Evolutionary conservation across 768 basidiomycete genomes (phyloP).

Genomic region (Boletus rex-veris): DNA sequence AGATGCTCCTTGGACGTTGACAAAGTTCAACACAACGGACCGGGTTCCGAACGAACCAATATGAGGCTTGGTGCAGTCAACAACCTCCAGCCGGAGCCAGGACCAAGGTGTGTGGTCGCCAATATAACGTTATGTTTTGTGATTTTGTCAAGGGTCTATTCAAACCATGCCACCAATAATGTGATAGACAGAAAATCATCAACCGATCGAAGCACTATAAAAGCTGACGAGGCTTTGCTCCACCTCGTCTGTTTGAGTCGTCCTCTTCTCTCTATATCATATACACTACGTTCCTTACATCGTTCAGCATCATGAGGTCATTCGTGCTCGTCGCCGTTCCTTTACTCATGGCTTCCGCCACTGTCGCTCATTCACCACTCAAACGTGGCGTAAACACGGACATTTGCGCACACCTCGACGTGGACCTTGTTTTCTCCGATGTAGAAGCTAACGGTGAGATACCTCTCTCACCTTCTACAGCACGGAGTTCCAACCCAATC

Average conservation of each 20-base stretch:
- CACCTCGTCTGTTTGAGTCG: background rate
- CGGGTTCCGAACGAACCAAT: no score
- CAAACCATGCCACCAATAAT: no score
- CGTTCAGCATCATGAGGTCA: constrained; percentile 15
- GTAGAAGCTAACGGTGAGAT: constrained; percentile 8
- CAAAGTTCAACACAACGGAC: no score
- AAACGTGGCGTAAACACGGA: constrained; percentile 7
- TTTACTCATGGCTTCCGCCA: constrained; percentile 15
- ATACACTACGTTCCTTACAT: background rate
- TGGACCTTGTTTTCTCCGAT: constrained; percentile 18
- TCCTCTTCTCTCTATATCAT: background rate
- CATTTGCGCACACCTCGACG: constrained; percentile 15
- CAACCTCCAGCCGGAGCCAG: no score
- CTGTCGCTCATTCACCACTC: constrained; percentile 15
- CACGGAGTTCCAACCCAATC: background rate
- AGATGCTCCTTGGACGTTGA: no score
- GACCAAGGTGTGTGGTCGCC: no score
- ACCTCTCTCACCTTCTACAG: no score
- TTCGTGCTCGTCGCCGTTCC: constrained; percentile 12
- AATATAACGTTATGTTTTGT: no score
- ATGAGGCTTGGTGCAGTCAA: no score
- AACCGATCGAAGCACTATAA: constrained; percentile 14
- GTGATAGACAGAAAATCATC: no score
- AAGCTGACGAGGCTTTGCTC: background rate
- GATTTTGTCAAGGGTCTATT: no score